Evolutionary conservation across 106 monocot species (phyloP).

Genomic region (Agapanthus africanus): DNA sequence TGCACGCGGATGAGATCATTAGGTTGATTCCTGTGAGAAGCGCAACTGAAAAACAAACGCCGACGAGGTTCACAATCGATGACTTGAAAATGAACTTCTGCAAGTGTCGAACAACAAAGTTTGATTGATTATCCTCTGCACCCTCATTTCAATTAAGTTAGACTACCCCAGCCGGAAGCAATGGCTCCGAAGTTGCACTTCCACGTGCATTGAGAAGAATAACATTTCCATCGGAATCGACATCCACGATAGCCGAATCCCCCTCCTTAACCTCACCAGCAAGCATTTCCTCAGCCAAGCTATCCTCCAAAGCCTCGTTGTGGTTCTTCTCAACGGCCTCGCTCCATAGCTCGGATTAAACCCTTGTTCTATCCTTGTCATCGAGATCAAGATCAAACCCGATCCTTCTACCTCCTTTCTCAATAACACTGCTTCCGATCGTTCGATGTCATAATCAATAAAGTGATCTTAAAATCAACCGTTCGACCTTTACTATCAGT

Average conservation of each 20-base stretch:
- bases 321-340: constrained; percentile 17
- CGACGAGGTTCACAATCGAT: too few species aligned
- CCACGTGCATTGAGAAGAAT: constrained; percentile 17
- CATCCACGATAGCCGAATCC: constrained; percentile 22
- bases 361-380: constrained; percentile 61
- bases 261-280: constrained; percentile 25
- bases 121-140: too few species aligned
- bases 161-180: too few species aligned
- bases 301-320: constrained; percentile 24
- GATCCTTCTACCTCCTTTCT: constrained; percentile 67
- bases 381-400: too few species aligned
- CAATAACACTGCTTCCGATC: constrained; percentile 78
- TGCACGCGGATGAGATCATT: too few species aligned
- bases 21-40: too few species aligned
- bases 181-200: too few species aligned
- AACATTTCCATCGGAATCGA: constrained; percentile 23
- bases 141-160: too few species aligned
- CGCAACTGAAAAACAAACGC: too few species aligned
- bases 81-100: too few species aligned
- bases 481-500: constrained; percentile 77
- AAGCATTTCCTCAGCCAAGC: constrained; percentile 13
- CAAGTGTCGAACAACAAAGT: too few species aligned
- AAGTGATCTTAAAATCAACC: constrained; percentile 73
- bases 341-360: constrained; percentile 28
- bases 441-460: constrained; percentile 71